Evolutionary conservation across 2,329 filamentous ascomycete species (phyloP).

Genomic region (Fusarium paranaense): DNA sequence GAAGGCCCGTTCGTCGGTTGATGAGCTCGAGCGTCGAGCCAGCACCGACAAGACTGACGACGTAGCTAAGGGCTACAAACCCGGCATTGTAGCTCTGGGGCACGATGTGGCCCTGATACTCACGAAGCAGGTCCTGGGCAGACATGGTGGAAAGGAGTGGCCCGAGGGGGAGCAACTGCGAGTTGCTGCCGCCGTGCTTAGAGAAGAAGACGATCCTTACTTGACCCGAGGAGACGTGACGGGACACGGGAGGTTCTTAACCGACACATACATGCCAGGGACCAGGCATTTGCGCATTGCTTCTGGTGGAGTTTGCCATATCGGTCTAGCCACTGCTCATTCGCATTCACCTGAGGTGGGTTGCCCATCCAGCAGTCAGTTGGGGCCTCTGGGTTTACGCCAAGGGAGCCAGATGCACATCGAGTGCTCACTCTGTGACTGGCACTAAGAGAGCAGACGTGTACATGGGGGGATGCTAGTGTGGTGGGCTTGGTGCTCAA

Average conservation of each 20-base stretch:
- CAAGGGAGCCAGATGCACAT: slow-evolving; percentile 28
- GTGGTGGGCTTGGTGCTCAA: slow-evolving; percentile 21
- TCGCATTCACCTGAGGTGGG: slow-evolving; percentile 15
- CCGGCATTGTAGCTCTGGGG: slow-evolving; percentile 65
- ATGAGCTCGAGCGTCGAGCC: slow-evolving; percentile 85
- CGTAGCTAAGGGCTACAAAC: slow-evolving; percentile 78
- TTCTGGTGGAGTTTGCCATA: slow-evolving; percentile 30
- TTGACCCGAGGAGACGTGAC: not conserved
- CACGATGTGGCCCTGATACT: slow-evolving; percentile 59
- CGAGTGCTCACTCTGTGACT: slow-evolving; percentile 15
- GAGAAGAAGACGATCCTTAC: slow-evolving; percentile 13
- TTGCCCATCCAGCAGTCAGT: slow-evolving; percentile 19
- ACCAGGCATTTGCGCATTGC: slow-evolving; percentile 7
- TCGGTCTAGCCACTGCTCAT: slow-evolving; percentile 15
- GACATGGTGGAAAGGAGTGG: slow-evolving; percentile 33
- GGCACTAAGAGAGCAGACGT: slow-evolving; percentile 23
- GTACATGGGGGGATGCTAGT: not conserved
- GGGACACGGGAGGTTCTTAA: slow-evolving; percentile 38
- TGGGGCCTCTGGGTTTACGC: slow-evolving; percentile 15
- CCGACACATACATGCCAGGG: slow-evolving; percentile 15
- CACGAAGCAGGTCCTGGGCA: slow-evolving; percentile 48
- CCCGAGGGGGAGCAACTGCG: slow-evolving; percentile 19
- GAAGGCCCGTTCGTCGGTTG: slow-evolving; percentile 77
- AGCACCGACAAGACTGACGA: slow-evolving; percentile 82
- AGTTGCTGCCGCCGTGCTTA: slow-evolving; percentile 20